Evolutionary conservation across 768 basidiomycete genomes (phyloP).

Genomic region (Aureoboletus auriporus): DNA sequence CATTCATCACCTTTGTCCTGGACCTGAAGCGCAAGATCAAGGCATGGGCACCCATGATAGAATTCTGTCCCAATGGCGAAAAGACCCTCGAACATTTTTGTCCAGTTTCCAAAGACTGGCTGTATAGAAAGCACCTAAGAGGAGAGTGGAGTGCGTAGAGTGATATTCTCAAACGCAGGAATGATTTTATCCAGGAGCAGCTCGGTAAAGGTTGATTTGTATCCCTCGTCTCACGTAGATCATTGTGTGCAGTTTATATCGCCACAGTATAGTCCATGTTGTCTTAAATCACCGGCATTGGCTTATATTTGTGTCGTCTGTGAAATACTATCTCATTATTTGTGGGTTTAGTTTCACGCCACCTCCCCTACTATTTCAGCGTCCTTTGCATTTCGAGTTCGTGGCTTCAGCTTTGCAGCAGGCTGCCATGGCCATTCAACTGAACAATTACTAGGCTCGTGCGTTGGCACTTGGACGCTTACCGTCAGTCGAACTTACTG

Average conservation of each 20-base stretch:
- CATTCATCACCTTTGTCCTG: conserved; percentile 99
- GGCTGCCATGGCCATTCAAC: no score
- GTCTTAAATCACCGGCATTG: no score
- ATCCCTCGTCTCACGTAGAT: conserved; percentile 6
- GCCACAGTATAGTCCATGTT: no score
- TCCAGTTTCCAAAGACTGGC: conserved; percentile 97
- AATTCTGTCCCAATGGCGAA: conserved; percentile 90
- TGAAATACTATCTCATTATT: no score
- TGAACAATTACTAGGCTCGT: no score
- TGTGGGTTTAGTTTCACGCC: no score
- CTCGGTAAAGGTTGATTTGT: conserved; percentile 56
- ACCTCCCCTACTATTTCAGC: no score
- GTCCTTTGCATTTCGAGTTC: not conserved
- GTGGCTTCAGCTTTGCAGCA: no score
- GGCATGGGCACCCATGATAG: conserved; percentile 96
- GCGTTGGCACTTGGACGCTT: no score
- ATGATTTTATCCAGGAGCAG: conserved; percentile 97
- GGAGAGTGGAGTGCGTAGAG: conserved; percentile 99
- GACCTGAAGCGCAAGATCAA: conserved; percentile 97
- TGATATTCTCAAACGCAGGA: conserved; percentile 96
- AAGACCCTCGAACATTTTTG: conserved; percentile 96
- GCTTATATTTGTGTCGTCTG: no score
- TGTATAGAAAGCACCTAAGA: conserved; percentile 94
- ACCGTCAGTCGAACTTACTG: no score
- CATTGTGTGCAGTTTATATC: conserved; percentile 44